These are phyloP conservation scores for Rosa rugosa DNA, from an alignment of 306 rosid genomes.

Conservation along the genomic window DNA sequence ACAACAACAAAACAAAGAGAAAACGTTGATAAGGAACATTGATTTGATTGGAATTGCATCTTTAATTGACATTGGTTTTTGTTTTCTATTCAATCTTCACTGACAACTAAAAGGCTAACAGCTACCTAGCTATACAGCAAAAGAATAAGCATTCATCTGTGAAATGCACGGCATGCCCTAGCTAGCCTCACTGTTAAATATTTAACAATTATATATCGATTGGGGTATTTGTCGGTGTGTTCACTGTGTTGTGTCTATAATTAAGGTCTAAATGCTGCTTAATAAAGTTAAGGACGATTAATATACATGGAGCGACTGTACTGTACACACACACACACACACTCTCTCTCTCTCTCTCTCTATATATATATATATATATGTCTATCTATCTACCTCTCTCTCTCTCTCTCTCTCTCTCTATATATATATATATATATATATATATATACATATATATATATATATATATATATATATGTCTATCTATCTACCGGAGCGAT, in stretches of 20 bases:
- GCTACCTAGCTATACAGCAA: not conserved
- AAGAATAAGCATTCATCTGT: not conserved
- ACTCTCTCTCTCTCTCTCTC: not conserved
- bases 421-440: too few relatives aligned
- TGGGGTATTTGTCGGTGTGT: not conserved
- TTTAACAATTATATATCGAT: not conserved
- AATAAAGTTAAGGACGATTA: not conserved
- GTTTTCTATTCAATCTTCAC: not conserved
- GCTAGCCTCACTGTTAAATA: not conserved
- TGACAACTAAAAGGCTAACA: constrained; percentile 5
- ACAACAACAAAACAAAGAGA: not conserved
- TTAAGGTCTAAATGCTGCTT: not conserved
- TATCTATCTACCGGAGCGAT: not conserved
- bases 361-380: too few relatives aligned
- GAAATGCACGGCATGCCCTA: not conserved
- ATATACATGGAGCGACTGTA: not conserved
- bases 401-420: not conserved
- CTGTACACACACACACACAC: too few relatives aligned
- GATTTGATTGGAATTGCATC: constrained; percentile 1
- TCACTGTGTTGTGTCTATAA: not conserved
- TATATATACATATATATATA: too few relatives aligned
- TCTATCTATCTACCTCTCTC: too few relatives aligned
- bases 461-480: too few relatives aligned
- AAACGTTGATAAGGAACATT: constrained; percentile 4
- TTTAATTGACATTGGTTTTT: constrained; percentile 6